Evolutionary conservation across 805 yeast genomes (phyloP), one percentile per base, ranked within the genome.

Genomic region (Lipomyces kockii): DNA sequence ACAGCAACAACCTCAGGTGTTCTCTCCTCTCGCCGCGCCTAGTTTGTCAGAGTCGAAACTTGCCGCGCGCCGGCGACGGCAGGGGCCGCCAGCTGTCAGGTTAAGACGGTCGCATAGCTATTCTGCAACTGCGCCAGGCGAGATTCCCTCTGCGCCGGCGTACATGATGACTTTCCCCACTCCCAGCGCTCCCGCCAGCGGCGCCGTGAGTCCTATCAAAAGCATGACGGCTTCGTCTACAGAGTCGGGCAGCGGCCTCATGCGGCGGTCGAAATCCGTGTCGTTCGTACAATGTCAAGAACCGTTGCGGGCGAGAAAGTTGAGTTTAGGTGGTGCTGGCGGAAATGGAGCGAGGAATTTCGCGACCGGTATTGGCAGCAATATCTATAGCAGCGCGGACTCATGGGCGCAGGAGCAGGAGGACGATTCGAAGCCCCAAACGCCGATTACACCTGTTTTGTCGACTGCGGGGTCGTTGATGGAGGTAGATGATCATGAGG

Each of bases 221-320:
- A 17, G 20, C 29, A 25, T 46, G 43, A 1, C 43, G 43, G 27
- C 34, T 55, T n/a, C 12, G 20, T 22, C 61, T 7, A 14, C 58
- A n/a, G 57, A 63, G 20, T 32, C 60, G 5, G 27, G 27, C 39
- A 7, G 58, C 17, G 61, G 63, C 25, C 25, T 27, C 22, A 63
- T 67, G 62, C 56, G 70, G 17, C 60, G 70, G 34, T 67, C 70
- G 17, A 67, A 63, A 37, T 64, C 67, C 27, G 70, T 67, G 37
- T 67, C 70, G 11, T 67, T 56, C 32, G 67, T 63, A n/a, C 63
- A 49, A 32, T 49, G 59, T 6, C 62, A 54, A 59, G 32, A 0
- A 49, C 69, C 64, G 11, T 17, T 61, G 22, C 69, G 66, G 4
- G 51, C 58, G 8, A 60, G 69, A 22, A 66, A 63, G 22, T 35